phyloP scores from a whole-genome alignment of 352 stramenopile species.

The Phytophthora syringae region DNA sequence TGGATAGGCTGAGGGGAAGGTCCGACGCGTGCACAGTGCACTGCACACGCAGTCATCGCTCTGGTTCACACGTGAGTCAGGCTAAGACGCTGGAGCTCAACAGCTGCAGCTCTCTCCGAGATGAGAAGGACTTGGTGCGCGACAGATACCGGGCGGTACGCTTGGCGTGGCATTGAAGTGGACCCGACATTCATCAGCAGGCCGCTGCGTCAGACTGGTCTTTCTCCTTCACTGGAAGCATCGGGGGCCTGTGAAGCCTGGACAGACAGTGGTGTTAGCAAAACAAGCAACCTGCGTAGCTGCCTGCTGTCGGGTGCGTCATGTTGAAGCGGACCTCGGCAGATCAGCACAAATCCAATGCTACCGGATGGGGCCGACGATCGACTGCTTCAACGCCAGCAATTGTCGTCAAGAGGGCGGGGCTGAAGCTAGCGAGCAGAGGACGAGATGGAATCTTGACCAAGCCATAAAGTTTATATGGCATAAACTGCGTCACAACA shows the following conservation, averaged over 20 bases:
- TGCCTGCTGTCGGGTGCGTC: constrained; percentile 2
- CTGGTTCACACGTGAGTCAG: constrained; percentile 25
- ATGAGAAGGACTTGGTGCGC: constrained; percentile 12
- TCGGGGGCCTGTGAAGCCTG: no score
- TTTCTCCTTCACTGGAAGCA: no score
- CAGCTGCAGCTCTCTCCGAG: constrained; percentile 16
- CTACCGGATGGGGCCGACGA: neutral
- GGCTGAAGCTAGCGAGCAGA: no score
- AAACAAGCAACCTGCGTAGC: constrained; percentile 13
- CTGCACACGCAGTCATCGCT: constrained; percentile 30
- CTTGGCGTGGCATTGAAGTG: neutral
- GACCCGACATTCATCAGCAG: neutral
- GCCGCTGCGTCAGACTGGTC: no score
- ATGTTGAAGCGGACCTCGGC: constrained; percentile 20
- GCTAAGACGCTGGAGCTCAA: constrained; percentile 8
- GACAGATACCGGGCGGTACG: constrained; percentile 18
- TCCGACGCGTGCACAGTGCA: constrained; percentile 20
- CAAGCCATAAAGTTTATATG: no score
- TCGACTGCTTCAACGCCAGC: constrained; percentile 13
- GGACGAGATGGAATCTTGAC: no score
- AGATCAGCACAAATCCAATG: constrained; percentile 20
- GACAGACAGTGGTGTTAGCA: neutral
- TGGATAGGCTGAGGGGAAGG: constrained; percentile 27
- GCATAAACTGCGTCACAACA: no score
- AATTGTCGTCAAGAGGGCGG: constrained; percentile 18